Evolutionary conservation across 73 alveolate genomes (phyloP).

Genomic region (Paramecium caudatum): DNA sequence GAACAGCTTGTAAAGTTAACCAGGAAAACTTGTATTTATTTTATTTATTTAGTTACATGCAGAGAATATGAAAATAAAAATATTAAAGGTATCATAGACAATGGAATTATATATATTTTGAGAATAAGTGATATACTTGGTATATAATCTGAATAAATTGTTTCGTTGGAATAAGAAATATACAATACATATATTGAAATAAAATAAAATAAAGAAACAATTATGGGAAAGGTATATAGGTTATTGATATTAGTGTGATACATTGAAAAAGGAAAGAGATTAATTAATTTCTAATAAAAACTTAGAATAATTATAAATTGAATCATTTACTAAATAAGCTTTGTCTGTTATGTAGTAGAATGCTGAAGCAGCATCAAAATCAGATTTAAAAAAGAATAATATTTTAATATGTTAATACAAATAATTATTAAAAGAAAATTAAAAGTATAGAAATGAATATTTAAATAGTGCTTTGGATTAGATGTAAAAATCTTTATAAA

Average conservation of each 20-base stretch:
- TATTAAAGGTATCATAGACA: not conserved
- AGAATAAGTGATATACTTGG: constrained; percentile 12
- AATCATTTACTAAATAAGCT: not conserved
- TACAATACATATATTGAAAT: not conserved
- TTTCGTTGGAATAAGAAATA: not conserved
- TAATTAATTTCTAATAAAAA: not conserved
- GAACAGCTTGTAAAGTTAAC: constrained; percentile 10
- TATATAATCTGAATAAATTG: not conserved
- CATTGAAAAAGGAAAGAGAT: constrained; percentile 39
- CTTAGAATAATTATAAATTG: not conserved
- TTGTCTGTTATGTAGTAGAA: not conserved
- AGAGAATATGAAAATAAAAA: constrained; percentile 36
- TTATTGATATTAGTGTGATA: not conserved
- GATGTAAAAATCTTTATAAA: not conserved
- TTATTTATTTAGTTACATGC: not conserved
- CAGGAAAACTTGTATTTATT: not conserved
- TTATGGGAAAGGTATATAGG: not conserved
- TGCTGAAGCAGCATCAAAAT: not conserved
- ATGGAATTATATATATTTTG: not conserved
- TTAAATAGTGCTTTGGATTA: not conserved
- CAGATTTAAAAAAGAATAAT: constrained; percentile 16
- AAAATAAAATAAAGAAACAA: not conserved
- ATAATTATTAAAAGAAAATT: not conserved
- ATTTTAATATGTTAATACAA: not conserved
- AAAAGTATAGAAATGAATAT: not conserved